These are phyloP conservation scores for Cadophora sp. DNA, from an alignment of 2,329 filamentous ascomycete species.

Conservation along the genomic window DNA sequence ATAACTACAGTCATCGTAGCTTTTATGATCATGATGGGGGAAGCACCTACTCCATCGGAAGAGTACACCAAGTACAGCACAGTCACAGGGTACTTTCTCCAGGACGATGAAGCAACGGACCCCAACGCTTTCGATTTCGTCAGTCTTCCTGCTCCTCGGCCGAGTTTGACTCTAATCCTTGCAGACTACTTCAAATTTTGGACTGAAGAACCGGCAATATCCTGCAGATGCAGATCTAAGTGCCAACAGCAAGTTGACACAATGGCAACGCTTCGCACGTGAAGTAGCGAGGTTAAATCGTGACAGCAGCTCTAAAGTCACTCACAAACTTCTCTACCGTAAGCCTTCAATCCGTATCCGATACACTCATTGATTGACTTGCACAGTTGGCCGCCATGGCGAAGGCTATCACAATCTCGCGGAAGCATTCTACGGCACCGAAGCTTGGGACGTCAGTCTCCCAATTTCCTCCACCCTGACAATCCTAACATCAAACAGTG, in stretches of 20 bases:
- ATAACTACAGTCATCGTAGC: constrained; percentile 35
- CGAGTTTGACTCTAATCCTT: neutral
- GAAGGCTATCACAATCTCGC: constrained; percentile 70
- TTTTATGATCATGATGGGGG: constrained; percentile 38
- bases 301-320: constrained; percentile 49
- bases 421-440: constrained; percentile 70
- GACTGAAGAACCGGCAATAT: constrained; percentile 67
- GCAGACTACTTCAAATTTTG: constrained; percentile 69
- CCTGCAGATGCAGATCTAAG: constrained; percentile 57
- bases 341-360: neutral
- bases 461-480: neutral
- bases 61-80: constrained; percentile 59
- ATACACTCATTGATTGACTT: constrained; percentile 31
- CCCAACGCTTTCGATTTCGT: constrained; percentile 70
- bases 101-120: constrained; percentile 65
- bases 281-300: constrained; percentile 64
- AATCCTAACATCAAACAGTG: constrained; percentile 48
- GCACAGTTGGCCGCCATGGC: constrained; percentile 67
- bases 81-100: constrained; percentile 67
- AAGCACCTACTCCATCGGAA: constrained; percentile 25
- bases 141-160: constrained; percentile 55
- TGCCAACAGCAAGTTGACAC: constrained; percentile 52
- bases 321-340: constrained; percentile 70
- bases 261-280: constrained; percentile 69
- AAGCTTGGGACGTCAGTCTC: constrained; percentile 68